Evolutionary conservation across 768 basidiomycete species (phyloP), one percentile per base, ranked within the genome.

Genomic region (Favolaschia claudopus): DNA sequence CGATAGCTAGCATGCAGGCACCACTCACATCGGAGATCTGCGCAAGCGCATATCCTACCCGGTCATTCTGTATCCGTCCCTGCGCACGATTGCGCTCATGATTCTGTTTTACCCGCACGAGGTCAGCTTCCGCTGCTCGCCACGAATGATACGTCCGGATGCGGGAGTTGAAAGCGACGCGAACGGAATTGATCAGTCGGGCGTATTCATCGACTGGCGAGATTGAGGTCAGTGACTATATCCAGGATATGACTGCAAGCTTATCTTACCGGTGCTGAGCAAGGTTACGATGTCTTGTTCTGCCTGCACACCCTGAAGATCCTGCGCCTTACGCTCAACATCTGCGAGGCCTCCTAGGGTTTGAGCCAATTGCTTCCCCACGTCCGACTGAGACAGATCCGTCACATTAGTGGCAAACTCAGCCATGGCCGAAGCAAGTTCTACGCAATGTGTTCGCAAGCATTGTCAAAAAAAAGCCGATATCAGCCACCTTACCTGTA

Each of bases 161-260:
- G 47, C 97, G 89, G 0, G 93, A 92, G 46, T 80, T 85, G 73
- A 99, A 97, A 2, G 96, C 93, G 60, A 93, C 80, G 93, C 93
- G 82, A 49, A 96, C 94, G 55, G 91, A 93, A 65, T 85, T 87
- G 60, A 96, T 92, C 49, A 98, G 80, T 48, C 96, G 82, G n/a
- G 94, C 86, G 70, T 99, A 99, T 73, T 97, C 95, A 68, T 99
- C 96, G 43, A 87, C 93, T 77, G 53, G 9, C 22, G n/a, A 54
- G 17, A 47, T 46, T 34, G 48, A 27, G 4, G n/a, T n/a, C n/a
- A n/a, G n/a, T n/a, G n/a, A n/a, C 19, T 40, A 44, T 32, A 72
- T 44, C 66, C 58, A 17, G 7, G 34, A 27, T 10, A 13, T 15
- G 24, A 40, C n/a, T n/a, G 19, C 53, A 29, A 42, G 19, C 15